Conservation (phyloP, 768 basidiomycete genomes). For the Clitopilus hobsonii region DNA sequence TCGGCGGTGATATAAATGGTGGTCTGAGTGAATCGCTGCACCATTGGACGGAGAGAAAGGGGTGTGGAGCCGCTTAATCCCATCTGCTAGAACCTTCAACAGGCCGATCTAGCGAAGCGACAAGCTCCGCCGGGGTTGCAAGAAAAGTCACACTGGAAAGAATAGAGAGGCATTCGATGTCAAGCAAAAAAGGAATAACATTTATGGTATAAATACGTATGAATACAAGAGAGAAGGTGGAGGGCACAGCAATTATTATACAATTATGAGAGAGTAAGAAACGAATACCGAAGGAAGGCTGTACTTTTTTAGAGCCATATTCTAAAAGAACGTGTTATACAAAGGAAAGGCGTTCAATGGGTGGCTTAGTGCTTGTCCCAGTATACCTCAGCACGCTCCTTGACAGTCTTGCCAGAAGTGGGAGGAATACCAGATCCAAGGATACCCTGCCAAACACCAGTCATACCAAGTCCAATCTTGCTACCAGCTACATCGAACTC, state of each 20-base stretch:
- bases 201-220: too few relatives aligned
- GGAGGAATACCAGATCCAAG: neutral
- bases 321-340: neutral
- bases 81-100: too few relatives aligned
- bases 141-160: too few relatives aligned
- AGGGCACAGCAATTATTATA: neutral
- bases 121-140: too few relatives aligned
- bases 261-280: neutral
- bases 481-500: neutral
- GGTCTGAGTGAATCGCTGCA: too few relatives aligned
- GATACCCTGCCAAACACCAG: slow-evolving; percentile 1
- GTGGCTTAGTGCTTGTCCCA: neutral
- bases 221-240: too few relatives aligned
- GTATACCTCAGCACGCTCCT: neutral
- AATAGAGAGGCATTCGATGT: too few relatives aligned
- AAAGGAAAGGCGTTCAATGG: neutral
- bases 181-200: too few relatives aligned
- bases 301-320: neutral
- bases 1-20: too few relatives aligned
- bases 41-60: too few relatives aligned
- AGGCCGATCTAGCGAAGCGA: too few relatives aligned
- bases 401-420: neutral
- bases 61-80: too few relatives aligned
- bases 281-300: neutral
- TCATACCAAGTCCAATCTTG: neutral